Base-by-base conservation (phyloP, 2,329 filamentous ascomycete species). In the Talaromyces sp. region DNA sequence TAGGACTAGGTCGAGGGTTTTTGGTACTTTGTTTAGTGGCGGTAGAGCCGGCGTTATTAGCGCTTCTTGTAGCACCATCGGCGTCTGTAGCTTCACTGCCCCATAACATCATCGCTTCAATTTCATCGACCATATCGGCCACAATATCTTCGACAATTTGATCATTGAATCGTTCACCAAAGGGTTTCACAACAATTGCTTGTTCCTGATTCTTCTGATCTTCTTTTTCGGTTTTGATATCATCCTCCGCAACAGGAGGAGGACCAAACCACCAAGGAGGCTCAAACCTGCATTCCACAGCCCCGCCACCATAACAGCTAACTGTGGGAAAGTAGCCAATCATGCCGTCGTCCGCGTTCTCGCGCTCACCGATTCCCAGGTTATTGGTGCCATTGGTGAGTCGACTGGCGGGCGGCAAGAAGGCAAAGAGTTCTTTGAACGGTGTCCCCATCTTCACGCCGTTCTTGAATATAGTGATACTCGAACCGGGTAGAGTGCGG, bases 251-350 rank as follows among this genome's bases (percentile, higher is more conserved):
- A 5, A 70, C 69, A 11, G 83, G 85, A 3, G 87, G 84, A 0
- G 93, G 93, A 16, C 93, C 92, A 74, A 83, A 90, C 93, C 93
- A 97, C 81, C 97, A 98, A 37, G 95, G 84, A 0, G 92, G 93
- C 0, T 95, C 94, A 74, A 99, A 97, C 77, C 97, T 97, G 71
- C 94, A 89, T 76, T 98, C 91, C 16, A 91, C 93, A 1, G 93
- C 90, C 27, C 94, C 95, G 61, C 93, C 94, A 52, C 91, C 88
- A 79, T 97, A 98, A 24, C 95, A 90, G 71, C 93, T 95, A 22
- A 99, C 88, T 24, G 93, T 92, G 1, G 95, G 95, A 73, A 96
- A 97, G 79, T 99, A 99, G 11, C 95, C 96, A 1, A 97, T 85
- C 84, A 95, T 91, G 41, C 94, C 95, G 73, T 99, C 95, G 73